A percentile compares a stretch with the other conserved stretches of the same genome.
Evolutionary conservation across 306 rosid genomes (phyloP).

Genomic region (Quercus engelmannii): DNA sequence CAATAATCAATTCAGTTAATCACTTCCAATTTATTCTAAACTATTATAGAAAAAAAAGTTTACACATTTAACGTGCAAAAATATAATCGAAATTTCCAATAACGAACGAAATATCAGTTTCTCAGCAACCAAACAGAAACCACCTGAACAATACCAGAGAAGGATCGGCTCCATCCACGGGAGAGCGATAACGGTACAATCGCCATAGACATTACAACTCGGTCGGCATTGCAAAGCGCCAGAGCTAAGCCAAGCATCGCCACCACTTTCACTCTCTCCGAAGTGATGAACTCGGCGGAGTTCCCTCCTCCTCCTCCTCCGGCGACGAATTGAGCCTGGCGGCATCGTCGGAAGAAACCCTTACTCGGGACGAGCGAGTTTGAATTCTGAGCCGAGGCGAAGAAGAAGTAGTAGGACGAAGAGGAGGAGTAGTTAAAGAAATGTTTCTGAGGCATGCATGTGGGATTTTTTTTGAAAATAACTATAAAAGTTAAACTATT

Average conservation of each 20-base stretch:
- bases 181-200: constrained; percentile 89
- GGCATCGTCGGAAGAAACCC: constrained; percentile 55
- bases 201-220: constrained; percentile 95
- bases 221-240: constrained; percentile 89
- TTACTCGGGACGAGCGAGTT: constrained; percentile 16
- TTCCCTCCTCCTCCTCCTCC: constrained; percentile 28
- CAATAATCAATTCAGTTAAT: not conserved
- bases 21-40: not conserved
- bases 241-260: constrained; percentile 91
- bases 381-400: constrained; percentile 1
- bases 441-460: constrained; percentile 2
- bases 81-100: not conserved
- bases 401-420: too few species aligned
- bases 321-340: constrained; percentile 46
- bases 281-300: constrained; percentile 74
- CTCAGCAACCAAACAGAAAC: not conserved
- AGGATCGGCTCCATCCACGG: constrained; percentile 84
- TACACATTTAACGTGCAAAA: not conserved
- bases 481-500: too few species aligned
- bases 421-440: not conserved
- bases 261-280: constrained; percentile 96
- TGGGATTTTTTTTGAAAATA: too few species aligned
- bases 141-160: constrained; percentile 93
- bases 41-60: not conserved
- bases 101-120: not conserved